Conservation (phyloP, 2,329 filamentous ascomycete species). For the Aurifilum marmelostoma region DNA sequence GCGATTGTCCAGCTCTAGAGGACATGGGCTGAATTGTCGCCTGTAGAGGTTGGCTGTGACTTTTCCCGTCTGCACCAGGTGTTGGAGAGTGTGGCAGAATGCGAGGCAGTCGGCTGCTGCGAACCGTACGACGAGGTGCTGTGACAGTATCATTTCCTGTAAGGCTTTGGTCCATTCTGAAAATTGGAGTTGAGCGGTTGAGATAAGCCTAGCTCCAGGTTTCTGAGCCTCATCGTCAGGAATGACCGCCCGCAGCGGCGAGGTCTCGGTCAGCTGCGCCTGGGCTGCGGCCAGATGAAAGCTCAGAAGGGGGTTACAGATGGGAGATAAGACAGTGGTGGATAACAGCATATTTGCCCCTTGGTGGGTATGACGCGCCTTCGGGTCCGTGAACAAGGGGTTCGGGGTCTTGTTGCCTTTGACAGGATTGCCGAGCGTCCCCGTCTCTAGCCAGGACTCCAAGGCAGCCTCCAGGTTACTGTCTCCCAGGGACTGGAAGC, state of each 20-base stretch:
- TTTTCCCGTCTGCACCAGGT: conserved; percentile 37
- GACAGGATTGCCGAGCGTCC: neutral
- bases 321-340: conserved; percentile 47
- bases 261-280: conserved; percentile 42
- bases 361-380: conserved; percentile 37
- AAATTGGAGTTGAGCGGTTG: conserved; percentile 50
- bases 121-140: conserved; percentile 48
- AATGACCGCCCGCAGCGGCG: conserved; percentile 41
- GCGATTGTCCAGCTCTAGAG: conserved; percentile 46
- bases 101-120: conserved; percentile 52
- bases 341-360: conserved; percentile 45
- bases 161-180: conserved; percentile 49
- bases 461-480: neutral
- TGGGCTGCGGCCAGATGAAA: conserved; percentile 60
- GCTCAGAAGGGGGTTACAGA: conserved; percentile 54
- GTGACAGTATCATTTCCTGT: conserved; percentile 32
- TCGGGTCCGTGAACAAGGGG: conserved; percentile 47
- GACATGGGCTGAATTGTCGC: conserved; percentile 43
- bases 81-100: conserved; percentile 56
- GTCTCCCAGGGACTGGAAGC: neutral
- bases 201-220: conserved; percentile 25
- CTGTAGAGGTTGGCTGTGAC: conserved; percentile 47
- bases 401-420: conserved; percentile 40
- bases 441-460: conserved; percentile 22
- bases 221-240: neutral